Evolutionary conservation across 108 stramenopile genomes (phyloP).

Genomic region (Pseudonitzschia multiseries): DNA sequence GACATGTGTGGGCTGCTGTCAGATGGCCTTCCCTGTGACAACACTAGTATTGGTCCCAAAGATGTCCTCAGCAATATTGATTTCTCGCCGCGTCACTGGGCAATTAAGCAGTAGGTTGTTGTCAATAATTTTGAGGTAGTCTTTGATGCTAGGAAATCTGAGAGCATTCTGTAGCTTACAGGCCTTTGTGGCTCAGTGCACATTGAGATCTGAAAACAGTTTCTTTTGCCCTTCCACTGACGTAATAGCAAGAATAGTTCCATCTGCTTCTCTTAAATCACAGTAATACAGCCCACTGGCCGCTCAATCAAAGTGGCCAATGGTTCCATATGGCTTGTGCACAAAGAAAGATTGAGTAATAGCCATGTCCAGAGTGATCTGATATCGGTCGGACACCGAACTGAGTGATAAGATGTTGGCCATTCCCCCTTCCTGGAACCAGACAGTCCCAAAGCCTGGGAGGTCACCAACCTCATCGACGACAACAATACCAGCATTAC

Average conservation of each 20-base stretch:
- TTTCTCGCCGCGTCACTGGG: not conserved
- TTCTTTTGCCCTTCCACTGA: conserved; percentile 1
- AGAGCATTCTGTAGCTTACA: not conserved
- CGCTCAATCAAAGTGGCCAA: not conserved
- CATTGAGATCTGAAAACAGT: not conserved
- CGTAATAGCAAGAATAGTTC: not conserved
- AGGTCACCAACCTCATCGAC: not conserved
- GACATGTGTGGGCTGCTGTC: not conserved
- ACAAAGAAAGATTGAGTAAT: not conserved
- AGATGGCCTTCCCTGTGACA: not conserved
- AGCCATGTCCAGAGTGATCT: not conserved
- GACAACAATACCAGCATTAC: not conserved
- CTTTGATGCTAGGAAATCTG: not conserved
- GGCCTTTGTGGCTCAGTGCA: not conserved
- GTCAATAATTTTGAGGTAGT: not conserved
- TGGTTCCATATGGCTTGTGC: not conserved
- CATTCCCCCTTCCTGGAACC: not conserved
- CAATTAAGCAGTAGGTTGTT: not conserved
- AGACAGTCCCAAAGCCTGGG: not conserved
- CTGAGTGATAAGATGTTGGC: not conserved
- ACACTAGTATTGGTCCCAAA: not conserved
- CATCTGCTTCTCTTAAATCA: not conserved
- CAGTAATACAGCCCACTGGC: not conserved
- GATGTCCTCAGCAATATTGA: not conserved
- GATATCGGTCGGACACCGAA: not conserved